A percentile compares a stretch with the other conserved stretches of the same genome.
Evolutionary conservation across 495 filamentous ascomycete genomes (phyloP).

Genomic region (Entonaema liquescens): DNA sequence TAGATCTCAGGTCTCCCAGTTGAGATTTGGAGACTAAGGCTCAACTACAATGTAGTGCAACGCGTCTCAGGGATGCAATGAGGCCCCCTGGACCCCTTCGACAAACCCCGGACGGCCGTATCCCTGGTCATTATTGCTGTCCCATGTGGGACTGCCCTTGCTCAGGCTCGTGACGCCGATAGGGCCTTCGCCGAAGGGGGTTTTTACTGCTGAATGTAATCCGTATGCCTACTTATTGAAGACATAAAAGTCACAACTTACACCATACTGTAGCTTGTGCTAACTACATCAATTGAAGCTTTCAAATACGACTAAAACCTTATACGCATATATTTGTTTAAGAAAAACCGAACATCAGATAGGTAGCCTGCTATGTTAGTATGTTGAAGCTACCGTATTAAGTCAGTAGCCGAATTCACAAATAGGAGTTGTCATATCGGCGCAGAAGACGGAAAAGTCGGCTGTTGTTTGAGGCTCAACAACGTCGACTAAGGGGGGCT

Average conservation of each 20-base stretch:
- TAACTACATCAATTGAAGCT: not conserved
- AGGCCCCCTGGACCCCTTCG: constrained; percentile 34
- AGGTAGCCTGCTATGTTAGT: not conserved
- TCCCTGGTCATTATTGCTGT: constrained; percentile 22
- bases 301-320: not conserved
- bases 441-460: not conserved
- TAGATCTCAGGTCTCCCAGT: constrained; percentile 43
- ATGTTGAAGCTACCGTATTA: not conserved
- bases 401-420: not conserved
- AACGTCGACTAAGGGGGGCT: not conserved
- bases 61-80: constrained; percentile 51
- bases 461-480: constrained; percentile 16
- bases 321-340: not conserved
- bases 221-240: too few species aligned
- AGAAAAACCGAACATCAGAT: not conserved
- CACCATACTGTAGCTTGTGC: not conserved
- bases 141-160: constrained; percentile 15
- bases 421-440: not conserved
- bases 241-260: not conserved
- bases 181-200: not conserved
- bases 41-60: constrained; percentile 38
- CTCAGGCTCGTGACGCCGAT: constrained; percentile 5
- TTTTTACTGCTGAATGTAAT: too few species aligned
- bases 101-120: constrained; percentile 33
- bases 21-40: constrained; percentile 37